phyloP scores from a whole-genome alignment of 2,329 filamentous ascomycete species.

The Ophiostoma pallidulum region DNA sequence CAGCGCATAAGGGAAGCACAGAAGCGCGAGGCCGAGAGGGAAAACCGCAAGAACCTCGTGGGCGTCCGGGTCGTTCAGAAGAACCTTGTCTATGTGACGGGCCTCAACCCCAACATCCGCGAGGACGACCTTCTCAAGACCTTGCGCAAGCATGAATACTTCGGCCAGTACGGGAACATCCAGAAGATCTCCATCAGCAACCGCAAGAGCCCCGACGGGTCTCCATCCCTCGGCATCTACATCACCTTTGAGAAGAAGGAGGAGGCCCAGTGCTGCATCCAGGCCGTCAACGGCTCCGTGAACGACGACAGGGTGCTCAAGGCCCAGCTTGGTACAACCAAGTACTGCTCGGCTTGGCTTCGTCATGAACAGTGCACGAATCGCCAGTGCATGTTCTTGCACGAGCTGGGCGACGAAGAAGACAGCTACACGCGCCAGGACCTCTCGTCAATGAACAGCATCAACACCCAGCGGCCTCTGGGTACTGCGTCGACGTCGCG shows the following conservation, averaged over 20 bases:
- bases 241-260: slow-evolving; percentile 94
- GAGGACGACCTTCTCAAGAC: slow-evolving; percentile 91
- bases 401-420: slow-evolving; percentile 96
- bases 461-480: slow-evolving; percentile 66
- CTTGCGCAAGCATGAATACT: slow-evolving; percentile 82
- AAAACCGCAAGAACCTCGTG: slow-evolving; percentile 90
- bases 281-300: slow-evolving; percentile 81
- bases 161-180: slow-evolving; percentile 96
- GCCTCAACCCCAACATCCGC: slow-evolving; percentile 79
- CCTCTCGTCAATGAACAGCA: slow-evolving; percentile 86
- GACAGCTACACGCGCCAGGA: slow-evolving; percentile 95
- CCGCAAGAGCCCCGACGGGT: slow-evolving; percentile 65
- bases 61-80: slow-evolving; percentile 95
- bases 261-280: slow-evolving; percentile 83
- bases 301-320: slow-evolving; percentile 82
- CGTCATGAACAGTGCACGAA: slow-evolving; percentile 93
- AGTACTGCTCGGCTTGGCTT: slow-evolving; percentile 96
- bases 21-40: slow-evolving; percentile 90
- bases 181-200: slow-evolving; percentile 99
- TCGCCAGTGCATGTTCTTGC: slow-evolving; percentile 93
- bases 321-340: slow-evolving; percentile 79
- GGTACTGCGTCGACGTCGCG: slow-evolving; percentile 43
- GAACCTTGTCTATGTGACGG: slow-evolving; percentile 96
- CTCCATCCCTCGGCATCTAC: slow-evolving; percentile 90
- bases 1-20: slow-evolving; percentile 89